Percentiles rank a stretch among this genome's conserved stretches.
Evolutionary conservation across 108 stramenopile species (phyloP).

Genomic region (Nannochloropsis oceanica): DNA sequence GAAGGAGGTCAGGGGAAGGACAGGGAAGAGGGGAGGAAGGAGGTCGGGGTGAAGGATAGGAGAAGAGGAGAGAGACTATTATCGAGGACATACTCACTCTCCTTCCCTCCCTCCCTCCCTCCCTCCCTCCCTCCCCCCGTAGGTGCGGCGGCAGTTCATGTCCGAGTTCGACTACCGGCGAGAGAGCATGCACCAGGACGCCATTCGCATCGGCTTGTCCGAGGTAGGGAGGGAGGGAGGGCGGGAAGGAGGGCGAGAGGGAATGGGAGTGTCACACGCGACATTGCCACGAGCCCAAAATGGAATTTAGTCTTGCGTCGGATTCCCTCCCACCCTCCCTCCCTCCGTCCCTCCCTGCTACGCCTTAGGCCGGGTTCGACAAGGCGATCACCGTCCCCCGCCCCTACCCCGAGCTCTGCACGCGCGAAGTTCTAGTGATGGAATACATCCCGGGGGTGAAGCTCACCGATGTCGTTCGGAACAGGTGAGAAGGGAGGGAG

Average conservation of each 20-base stretch:
- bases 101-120: background rate
- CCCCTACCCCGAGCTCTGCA: constrained; percentile 4
- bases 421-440: constrained; percentile 32
- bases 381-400: background rate
- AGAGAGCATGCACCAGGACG: background rate
- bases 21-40: too few species aligned
- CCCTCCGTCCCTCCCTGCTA: background rate
- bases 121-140: background rate
- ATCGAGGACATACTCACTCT: background rate
- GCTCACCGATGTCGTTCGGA: constrained; percentile 36
- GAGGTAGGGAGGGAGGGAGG: background rate
- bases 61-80: background rate
- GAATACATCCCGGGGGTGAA: constrained; percentile 35
- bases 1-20: too few species aligned
- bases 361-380: background rate
- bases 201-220: background rate
- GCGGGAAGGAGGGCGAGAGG: background rate
- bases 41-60: too few species aligned
- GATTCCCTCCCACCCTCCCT: background rate
- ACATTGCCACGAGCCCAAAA: too few species aligned
- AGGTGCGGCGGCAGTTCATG: background rate
- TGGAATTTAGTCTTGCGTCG: too few species aligned
- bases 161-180: background rate
- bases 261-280: background rate
- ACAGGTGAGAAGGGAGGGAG: background rate